These are phyloP conservation scores for Fonsecaea monophora DNA, from an alignment of 2,329 filamentous ascomycete species.

Conservation along the genomic window DNA sequence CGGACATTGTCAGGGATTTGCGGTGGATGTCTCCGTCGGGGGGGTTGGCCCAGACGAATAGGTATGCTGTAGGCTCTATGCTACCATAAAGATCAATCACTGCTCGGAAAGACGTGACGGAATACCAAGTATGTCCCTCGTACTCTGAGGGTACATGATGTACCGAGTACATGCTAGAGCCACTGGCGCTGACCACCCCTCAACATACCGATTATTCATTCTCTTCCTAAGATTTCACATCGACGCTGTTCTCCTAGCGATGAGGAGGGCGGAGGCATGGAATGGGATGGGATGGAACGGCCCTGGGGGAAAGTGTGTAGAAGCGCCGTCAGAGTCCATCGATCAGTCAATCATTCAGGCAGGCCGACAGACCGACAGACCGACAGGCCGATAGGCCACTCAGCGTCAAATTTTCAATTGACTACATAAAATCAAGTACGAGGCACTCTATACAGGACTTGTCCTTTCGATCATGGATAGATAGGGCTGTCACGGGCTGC, in stretches of 20 bases:
- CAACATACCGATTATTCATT: background rate
- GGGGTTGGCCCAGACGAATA: no score
- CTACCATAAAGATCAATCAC: background rate
- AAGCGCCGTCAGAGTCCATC: no score
- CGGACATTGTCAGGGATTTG: background rate
- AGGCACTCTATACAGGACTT: no score
- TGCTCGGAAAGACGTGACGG: no score
- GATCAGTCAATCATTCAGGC: no score
- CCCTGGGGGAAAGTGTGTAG: background rate
- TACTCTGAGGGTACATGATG: background rate
- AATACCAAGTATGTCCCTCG: no score
- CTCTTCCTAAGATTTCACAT: background rate
- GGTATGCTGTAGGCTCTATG: background rate
- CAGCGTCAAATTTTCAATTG: background rate
- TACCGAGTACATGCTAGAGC: background rate
- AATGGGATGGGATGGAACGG: background rate
- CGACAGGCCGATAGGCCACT: background rate
- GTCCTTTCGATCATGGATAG: no score
- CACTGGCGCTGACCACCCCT: background rate
- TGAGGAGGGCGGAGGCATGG: no score
- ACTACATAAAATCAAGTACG: no score
- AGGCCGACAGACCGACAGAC: no score
- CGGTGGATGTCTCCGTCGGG: background rate
- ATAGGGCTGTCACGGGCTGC: no score
- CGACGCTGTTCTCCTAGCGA: conserved; percentile 12